Evolutionary conservation across 495 filamentous ascomycete species (phyloP).

Genomic region (Penicillium psychrofluorescens): DNA sequence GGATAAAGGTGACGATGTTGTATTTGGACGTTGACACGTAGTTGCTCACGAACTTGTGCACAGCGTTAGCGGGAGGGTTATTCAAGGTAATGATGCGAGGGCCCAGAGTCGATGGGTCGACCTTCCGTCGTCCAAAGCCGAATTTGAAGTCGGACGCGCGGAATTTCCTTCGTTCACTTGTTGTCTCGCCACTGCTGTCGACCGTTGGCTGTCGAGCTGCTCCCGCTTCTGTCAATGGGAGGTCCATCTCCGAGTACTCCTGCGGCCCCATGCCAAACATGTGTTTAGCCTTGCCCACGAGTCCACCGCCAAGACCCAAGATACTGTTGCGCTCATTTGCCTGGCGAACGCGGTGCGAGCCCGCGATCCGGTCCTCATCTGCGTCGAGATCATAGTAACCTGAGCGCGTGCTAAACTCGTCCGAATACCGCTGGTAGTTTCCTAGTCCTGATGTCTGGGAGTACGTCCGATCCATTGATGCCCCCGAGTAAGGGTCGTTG

Average conservation of each 20-base stretch:
- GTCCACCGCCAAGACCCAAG: constrained; percentile 74
- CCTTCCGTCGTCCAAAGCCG: constrained; percentile 79
- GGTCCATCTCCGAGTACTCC: constrained; percentile 96
- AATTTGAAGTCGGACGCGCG: constrained; percentile 79
- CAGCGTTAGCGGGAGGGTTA: constrained; percentile 87
- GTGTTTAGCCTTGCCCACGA: constrained; percentile 79
- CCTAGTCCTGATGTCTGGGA: constrained; percentile 78
- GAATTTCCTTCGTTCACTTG: constrained; percentile 49
- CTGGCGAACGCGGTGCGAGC: constrained; percentile 44
- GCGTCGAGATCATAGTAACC: constrained; percentile 52
- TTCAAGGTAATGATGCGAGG: constrained; percentile 94
- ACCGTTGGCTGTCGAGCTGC: constrained; percentile 34
- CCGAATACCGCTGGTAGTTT: constrained; percentile 88
- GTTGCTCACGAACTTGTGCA: constrained; percentile 88
- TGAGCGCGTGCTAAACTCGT: constrained; percentile 68
- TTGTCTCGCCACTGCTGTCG: constrained; percentile 24
- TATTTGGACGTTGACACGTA: constrained; percentile 98
- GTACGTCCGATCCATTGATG: constrained; percentile 46
- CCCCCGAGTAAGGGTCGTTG: constrained; percentile 41
- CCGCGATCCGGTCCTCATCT: constrained; percentile 50
- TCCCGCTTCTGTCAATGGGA: constrained; percentile 80
- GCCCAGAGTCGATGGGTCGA: constrained; percentile 82
- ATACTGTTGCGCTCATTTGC: constrained; percentile 79
- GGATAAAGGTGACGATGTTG: constrained; percentile 88
- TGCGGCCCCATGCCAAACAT: constrained; percentile 85